These are phyloP conservation scores for Leptodermis oblonga DNA, from an alignment of 257 asterid species.

Conservation along the genomic window DNA sequence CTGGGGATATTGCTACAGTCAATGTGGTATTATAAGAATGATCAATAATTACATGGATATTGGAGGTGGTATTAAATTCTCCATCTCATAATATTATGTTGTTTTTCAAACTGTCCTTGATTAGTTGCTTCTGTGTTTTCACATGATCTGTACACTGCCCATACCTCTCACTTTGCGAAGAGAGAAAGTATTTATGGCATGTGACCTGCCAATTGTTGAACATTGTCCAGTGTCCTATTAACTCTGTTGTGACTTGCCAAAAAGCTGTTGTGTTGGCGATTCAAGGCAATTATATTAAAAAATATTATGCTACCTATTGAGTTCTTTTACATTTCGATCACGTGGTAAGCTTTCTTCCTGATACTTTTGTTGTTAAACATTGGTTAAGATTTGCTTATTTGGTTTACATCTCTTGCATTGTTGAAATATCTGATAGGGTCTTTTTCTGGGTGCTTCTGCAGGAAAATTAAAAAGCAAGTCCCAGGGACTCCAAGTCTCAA, in stretches of 20 bases:
- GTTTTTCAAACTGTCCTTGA: neutral
- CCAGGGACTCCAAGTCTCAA: slow-evolving; percentile 82
- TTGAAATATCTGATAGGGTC: neutral
- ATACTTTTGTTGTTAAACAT: neutral
- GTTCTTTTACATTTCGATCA: neutral
- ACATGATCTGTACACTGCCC: neutral
- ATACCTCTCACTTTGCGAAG: neutral
- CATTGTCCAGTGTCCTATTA: neutral
- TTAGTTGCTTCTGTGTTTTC: neutral
- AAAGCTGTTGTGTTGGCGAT: neutral
- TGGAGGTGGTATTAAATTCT: slow-evolving; percentile 80
- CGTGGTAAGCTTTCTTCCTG: too few relatives aligned
- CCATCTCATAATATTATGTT: neutral
- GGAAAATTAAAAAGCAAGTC: slow-evolving; percentile 85
- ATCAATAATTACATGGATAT: slow-evolving; percentile 96
- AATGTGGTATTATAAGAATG: slow-evolving; percentile 84
- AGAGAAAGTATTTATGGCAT: neutral
- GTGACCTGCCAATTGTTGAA: neutral
- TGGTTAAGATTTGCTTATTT: neutral
- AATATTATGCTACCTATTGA: neutral
- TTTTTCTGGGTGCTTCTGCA: slow-evolving; percentile 24
- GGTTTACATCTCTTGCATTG: neutral
- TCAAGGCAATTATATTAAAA: neutral
- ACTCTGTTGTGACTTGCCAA: neutral
- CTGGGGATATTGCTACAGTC: slow-evolving; percentile 92